Conservation (phyloP, 2,329 filamentous ascomycete species). For the Trichophyton rubrum region DNA sequence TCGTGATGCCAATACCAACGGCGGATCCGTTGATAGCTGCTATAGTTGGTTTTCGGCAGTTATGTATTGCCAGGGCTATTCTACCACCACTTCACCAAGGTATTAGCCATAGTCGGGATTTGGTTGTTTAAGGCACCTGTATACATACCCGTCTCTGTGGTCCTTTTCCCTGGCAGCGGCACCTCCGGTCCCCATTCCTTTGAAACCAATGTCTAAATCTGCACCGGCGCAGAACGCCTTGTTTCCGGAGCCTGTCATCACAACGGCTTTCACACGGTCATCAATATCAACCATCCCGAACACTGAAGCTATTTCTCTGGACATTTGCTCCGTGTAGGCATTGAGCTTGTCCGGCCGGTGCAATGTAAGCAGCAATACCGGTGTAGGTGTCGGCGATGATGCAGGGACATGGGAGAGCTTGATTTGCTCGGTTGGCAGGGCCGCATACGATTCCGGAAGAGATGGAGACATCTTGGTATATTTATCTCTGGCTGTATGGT, state of each 20-base stretch:
- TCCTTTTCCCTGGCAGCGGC: slow-evolving; percentile 31
- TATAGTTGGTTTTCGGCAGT: slow-evolving; percentile 46
- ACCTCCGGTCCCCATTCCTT: slow-evolving; percentile 19
- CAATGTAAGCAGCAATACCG: slow-evolving; percentile 39
- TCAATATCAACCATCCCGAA: slow-evolving; percentile 42
- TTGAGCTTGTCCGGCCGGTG: slow-evolving; percentile 48
- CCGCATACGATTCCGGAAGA: slow-evolving; percentile 26
- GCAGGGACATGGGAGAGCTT: slow-evolving; percentile 28
- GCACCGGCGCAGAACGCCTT: slow-evolving; percentile 45
- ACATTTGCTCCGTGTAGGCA: slow-evolving; percentile 43
- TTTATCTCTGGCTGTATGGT: not conserved
- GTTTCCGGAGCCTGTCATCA: slow-evolving; percentile 40
- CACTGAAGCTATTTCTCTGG: slow-evolving; percentile 31
- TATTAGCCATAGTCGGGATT: not conserved
- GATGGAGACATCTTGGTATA: not conserved
- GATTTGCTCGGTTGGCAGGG: slow-evolving; percentile 23
- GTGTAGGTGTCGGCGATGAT: slow-evolving; percentile 38
- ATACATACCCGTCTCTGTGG: slow-evolving; percentile 41
- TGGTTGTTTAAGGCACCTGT: not conserved
- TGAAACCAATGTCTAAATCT: slow-evolving; percentile 43
- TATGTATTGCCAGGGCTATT: slow-evolving; percentile 42
- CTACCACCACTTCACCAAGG: slow-evolving; percentile 24
- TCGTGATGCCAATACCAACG: slow-evolving; percentile 47
- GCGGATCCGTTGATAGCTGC: slow-evolving; percentile 44
- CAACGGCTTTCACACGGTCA: slow-evolving; percentile 42